Conservation (phyloP, 2,329 filamentous ascomycete genomes). For the Trichoderma gracile region DNA sequence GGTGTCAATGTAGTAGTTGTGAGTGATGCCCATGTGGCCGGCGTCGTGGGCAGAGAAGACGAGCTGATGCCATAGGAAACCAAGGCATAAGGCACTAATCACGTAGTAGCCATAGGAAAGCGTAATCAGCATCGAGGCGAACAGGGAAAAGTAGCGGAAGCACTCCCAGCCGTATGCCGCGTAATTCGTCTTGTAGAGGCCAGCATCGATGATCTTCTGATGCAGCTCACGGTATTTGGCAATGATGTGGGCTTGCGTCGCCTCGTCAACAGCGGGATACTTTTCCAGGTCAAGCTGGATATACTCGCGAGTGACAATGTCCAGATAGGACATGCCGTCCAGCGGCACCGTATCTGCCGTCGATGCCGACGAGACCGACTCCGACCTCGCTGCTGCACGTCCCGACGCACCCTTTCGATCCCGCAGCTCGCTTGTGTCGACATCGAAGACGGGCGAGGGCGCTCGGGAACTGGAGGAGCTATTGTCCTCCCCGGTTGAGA, state of each 20-base stretch:
- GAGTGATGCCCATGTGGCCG: slow-evolving; percentile 63
- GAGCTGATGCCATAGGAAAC: slow-evolving; percentile 57
- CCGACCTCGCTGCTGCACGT: slow-evolving; percentile 37
- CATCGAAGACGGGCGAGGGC: slow-evolving; percentile 54
- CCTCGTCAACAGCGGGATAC: slow-evolving; percentile 71
- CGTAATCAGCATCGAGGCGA: slow-evolving; percentile 48
- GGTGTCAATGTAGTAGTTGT: slow-evolving; percentile 58
- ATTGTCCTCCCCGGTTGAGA: slow-evolving; percentile 34
- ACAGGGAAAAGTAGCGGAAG: slow-evolving; percentile 55
- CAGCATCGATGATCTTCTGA: slow-evolving; percentile 53
- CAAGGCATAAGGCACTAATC: slow-evolving; percentile 59
- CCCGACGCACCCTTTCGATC: slow-evolving; percentile 33
- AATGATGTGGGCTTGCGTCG: slow-evolving; percentile 45
- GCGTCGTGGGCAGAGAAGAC: slow-evolving; percentile 69
- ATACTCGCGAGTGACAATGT: slow-evolving; percentile 71
- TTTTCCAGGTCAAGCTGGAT: slow-evolving; percentile 67
- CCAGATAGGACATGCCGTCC: slow-evolving; percentile 65
- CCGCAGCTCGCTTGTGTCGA: slow-evolving; percentile 33
- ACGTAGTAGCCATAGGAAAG: slow-evolving; percentile 57
- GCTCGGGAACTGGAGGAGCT: slow-evolving; percentile 56
- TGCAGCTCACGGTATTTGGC: slow-evolving; percentile 58
- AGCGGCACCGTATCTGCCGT: slow-evolving; percentile 47
- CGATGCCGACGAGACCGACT: slow-evolving; percentile 63
- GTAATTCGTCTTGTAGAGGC: slow-evolving; percentile 61
- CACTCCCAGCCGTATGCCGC: slow-evolving; percentile 59